phyloP scores from a whole-genome alignment of 2,329 filamentous ascomycete genomes.

The Reticulascus tulasneorum region DNA sequence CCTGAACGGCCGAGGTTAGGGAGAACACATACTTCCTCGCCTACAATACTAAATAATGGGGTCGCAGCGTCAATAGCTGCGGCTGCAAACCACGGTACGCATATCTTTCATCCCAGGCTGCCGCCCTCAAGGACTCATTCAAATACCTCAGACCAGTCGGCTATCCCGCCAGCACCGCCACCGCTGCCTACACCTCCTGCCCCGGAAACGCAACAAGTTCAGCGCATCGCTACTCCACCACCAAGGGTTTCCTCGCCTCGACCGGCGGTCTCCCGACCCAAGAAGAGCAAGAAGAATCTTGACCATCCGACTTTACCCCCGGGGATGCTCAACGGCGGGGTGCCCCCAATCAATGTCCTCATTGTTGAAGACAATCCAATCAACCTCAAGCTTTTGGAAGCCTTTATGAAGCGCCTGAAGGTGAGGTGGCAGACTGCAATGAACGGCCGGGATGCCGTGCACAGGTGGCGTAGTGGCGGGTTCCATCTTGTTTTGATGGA shows the following conservation, averaged over 20 bases:
- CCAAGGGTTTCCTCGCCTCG: slow-evolving; percentile 46
- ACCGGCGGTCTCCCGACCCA: slow-evolving; percentile 37
- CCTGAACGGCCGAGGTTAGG: slow-evolving; percentile 57
- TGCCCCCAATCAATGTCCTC: slow-evolving; percentile 93
- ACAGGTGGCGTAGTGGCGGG: slow-evolving; percentile 86
- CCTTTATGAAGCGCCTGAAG: slow-evolving; percentile 92
- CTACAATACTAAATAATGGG: slow-evolving; percentile 58
- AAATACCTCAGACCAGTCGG: slow-evolving; percentile 50
- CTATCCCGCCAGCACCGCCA: slow-evolving; percentile 43
- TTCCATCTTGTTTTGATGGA: slow-evolving; percentile 98
- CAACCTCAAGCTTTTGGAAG: slow-evolving; percentile 88
- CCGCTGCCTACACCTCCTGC: slow-evolving; percentile 49
- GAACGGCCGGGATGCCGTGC: slow-evolving; percentile 89
- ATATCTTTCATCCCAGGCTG: slow-evolving; percentile 32
- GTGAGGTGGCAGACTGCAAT: slow-evolving; percentile 97
- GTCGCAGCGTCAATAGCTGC: slow-evolving; percentile 23
- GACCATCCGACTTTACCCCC: slow-evolving; percentile 48
- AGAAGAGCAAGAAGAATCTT: slow-evolving; percentile 51
- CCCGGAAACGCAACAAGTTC: slow-evolving; percentile 40
- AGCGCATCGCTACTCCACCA: slow-evolving; percentile 53
- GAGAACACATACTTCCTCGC: slow-evolving; percentile 76
- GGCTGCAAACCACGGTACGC: slow-evolving; percentile 31
- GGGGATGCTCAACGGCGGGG: slow-evolving; percentile 71
- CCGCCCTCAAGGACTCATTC: slow-evolving; percentile 56
- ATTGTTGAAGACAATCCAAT: slow-evolving; percentile 99